phyloP scores from a whole-genome alignment of 1,284 basidiomycete genomes.

The Athelia sp. region DNA sequence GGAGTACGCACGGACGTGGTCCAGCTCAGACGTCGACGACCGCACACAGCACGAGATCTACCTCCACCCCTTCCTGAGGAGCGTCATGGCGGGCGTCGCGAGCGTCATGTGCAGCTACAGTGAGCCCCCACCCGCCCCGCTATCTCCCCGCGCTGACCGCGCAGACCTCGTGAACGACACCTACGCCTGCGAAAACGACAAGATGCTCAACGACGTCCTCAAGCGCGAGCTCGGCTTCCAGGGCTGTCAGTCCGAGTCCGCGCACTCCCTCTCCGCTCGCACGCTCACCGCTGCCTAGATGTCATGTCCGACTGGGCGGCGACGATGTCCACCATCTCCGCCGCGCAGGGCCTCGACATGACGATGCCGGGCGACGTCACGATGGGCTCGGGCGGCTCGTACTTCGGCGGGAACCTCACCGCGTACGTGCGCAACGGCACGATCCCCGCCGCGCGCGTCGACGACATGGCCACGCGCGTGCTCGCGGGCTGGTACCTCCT shows the following conservation, averaged over 20 bases:
- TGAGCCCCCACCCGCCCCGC: slow-evolving; percentile 21
- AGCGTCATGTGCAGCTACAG: slow-evolving; percentile 77
- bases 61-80: slow-evolving; percentile 66
- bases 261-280: background rate
- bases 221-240: slow-evolving; percentile 81
- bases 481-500: slow-evolving; percentile 58
- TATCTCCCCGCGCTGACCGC: no score
- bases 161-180: slow-evolving; percentile 69
- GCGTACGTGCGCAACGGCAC: slow-evolving; percentile 65
- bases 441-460: slow-evolving; percentile 57
- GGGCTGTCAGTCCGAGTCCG: slow-evolving; percentile 57
- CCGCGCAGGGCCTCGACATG: slow-evolving; percentile 69
- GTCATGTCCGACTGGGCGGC: slow-evolving; percentile 71
- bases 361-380: slow-evolving; percentile 71
- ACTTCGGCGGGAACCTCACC: slow-evolving; percentile 61
- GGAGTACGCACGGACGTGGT: slow-evolving; percentile 51
- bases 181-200: slow-evolving; percentile 75
- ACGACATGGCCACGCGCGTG: slow-evolving; percentile 67
- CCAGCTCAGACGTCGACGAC: slow-evolving; percentile 71
- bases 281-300: slow-evolving; percentile 22
- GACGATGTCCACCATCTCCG: slow-evolving; percentile 50
- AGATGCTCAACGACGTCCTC: slow-evolving; percentile 71
- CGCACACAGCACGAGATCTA: slow-evolving; percentile 75
- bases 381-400: slow-evolving; percentile 43
- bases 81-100: slow-evolving; percentile 72